These are phyloP conservation scores for Pestalotiopsis sp. DNA, from an alignment of 2,329 filamentous ascomycete genomes.

Conservation along the genomic window DNA sequence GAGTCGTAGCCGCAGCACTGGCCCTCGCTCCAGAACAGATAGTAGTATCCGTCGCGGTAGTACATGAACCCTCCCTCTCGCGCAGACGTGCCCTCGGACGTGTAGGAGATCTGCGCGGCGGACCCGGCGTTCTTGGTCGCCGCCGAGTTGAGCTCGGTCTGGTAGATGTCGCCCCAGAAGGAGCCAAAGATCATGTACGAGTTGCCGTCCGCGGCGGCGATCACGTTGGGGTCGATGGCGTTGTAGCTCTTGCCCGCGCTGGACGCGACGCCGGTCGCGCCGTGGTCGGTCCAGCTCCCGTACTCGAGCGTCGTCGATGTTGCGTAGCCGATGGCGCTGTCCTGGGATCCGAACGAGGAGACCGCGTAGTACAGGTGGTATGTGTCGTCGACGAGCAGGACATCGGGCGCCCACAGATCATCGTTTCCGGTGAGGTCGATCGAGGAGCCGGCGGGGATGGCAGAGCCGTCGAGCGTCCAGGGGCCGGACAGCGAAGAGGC, in stretches of 20 bases:
- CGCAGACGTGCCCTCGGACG: slow-evolving; percentile 51
- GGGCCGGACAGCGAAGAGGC: slow-evolving; percentile 39
- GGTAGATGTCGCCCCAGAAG: slow-evolving; percentile 69
- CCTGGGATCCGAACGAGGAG: slow-evolving; percentile 61
- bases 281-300: slow-evolving; percentile 63
- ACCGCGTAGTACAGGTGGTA: slow-evolving; percentile 70
- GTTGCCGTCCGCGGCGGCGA: slow-evolving; percentile 43
- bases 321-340: slow-evolving; percentile 62
- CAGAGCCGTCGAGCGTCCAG: slow-evolving; percentile 45
- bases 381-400: slow-evolving; percentile 53
- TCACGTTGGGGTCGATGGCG: slow-evolving; percentile 58
- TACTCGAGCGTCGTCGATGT: slow-evolving; percentile 48
- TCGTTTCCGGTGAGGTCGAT: slow-evolving; percentile 42
- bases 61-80: slow-evolving; percentile 61
- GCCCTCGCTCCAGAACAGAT: slow-evolving; percentile 65
- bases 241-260: slow-evolving; percentile 50
- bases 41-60: slow-evolving; percentile 59
- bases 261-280: slow-evolving; percentile 54
- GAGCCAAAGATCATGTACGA: slow-evolving; percentile 66
- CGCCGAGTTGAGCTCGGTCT: slow-evolving; percentile 49
- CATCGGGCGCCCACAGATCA: slow-evolving; percentile 63
- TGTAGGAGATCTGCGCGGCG: slow-evolving; percentile 54
- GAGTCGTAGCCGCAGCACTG: slow-evolving; percentile 63
- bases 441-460: slow-evolving; percentile 37
- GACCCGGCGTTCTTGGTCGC: slow-evolving; percentile 30